These are phyloP conservation scores for Dentipellis sp. DNA, from an alignment of 768 basidiomycete genomes.

Conservation along the genomic window DNA sequence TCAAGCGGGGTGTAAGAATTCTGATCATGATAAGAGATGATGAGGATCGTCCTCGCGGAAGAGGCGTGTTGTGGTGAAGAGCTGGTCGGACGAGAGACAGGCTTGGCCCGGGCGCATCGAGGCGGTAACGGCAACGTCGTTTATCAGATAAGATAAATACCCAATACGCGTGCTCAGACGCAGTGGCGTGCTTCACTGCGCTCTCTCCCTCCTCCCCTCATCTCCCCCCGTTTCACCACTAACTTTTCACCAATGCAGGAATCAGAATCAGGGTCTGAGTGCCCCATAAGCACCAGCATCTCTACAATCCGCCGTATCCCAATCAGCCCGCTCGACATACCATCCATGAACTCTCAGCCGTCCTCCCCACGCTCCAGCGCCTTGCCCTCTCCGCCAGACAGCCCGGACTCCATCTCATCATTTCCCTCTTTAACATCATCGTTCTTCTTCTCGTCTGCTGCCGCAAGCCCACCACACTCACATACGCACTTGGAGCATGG, in stretches of 20 bases:
- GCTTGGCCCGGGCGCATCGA: too few relatives aligned
- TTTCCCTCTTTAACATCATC: constrained; percentile 65
- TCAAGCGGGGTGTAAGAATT: too few relatives aligned
- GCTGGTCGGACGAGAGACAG: too few relatives aligned
- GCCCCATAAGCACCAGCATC: constrained; percentile 6
- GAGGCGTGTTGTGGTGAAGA: too few relatives aligned
- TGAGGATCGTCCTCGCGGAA: too few relatives aligned
- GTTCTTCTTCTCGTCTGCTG: constrained; percentile 72
- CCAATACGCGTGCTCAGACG: not conserved
- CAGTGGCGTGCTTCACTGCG: not conserved
- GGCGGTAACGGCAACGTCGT: not conserved
- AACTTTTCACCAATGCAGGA: not conserved
- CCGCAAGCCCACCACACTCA: constrained; percentile 52
- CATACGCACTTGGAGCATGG: constrained; percentile 32
- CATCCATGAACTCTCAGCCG: constrained; percentile 26
- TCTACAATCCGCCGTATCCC: constrained; percentile 9
- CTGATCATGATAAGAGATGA: too few relatives aligned
- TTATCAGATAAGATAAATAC: not conserved
- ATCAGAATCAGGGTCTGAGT: not conserved
- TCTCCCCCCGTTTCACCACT: not conserved
- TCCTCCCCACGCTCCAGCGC: constrained; percentile 37
- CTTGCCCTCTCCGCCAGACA: constrained; percentile 50
- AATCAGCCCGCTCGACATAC: not conserved
- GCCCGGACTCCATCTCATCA: constrained; percentile 58
- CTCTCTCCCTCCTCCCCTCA: not conserved